Evolutionary conservation across 176 grass and related monocot species (phyloP), one percentile per base, ranked within the genome.

Genomic region (Hordeum marinum): DNA sequence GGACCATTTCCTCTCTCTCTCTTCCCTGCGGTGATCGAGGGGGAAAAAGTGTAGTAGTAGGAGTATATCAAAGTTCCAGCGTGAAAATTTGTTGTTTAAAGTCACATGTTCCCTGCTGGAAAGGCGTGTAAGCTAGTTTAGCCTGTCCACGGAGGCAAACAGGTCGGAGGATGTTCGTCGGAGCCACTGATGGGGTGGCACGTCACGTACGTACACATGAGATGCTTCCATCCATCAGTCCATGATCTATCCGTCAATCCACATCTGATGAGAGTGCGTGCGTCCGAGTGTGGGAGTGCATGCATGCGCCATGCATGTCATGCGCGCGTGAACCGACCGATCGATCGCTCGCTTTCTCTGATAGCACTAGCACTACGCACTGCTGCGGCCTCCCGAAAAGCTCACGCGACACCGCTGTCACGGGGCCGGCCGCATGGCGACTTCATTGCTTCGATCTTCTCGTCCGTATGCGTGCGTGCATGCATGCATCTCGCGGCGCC

Each of bases 91-190:
- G 48, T 34, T 35, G 60, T 37, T 75, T 80, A 91, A 91, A 91
- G 89, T 87, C 62, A 35, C 69, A 40, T 91, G 89, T 87, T 84
- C 76, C 82, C 89, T 63, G 81, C 85, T 76, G 76, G 41, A 87
- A 90, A 91, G 85, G 76, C 61, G 81, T 27, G 81, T 67, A 79
- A 87, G 57, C 84, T 87, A 76, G 69, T 7, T 37, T 52, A 80
- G 77, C 61, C 78, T 80, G 75, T 41, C 68, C 80, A 80, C 23
- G 67, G 65, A 68, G 36, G 64, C 52, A 52, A 9, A 31, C 80
- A 50, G 32, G 14, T 35, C 34, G 4, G 37, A 21, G 66, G 29
- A 14, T 8, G 79, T 4, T 66, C 20, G 65, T 71, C 9, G 36
- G 11, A 27, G 81, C 52, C 25, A 21, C 52, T 21, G 48, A 83